A percentile compares a stretch with the other conserved stretches of the same genome.
Evolutionary conservation across 495 filamentous ascomycete genomes (phyloP).

Genomic region (Penicillium canescens): DNA sequence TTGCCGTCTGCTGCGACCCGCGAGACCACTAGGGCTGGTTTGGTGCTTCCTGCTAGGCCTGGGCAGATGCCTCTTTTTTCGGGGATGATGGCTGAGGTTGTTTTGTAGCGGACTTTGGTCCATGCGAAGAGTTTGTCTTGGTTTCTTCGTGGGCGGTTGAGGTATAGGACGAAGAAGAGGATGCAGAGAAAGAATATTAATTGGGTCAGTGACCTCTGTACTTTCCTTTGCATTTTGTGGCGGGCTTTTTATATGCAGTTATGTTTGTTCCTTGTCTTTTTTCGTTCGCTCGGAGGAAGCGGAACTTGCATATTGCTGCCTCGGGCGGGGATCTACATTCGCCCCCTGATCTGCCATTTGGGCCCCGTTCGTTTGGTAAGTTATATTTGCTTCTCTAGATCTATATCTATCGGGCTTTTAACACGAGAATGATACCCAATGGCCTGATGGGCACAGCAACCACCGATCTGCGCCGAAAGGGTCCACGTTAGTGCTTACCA

Average conservation of each 20-base stretch:
- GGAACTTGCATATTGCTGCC: not conserved
- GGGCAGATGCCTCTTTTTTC: conserved; percentile 34
- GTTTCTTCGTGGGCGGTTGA: conserved; percentile 30
- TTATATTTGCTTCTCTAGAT: too few relatives aligned
- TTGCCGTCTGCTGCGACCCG: conserved; percentile 36
- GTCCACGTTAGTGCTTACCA: too few relatives aligned
- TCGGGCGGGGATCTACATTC: not conserved
- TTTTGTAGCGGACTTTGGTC: conserved; percentile 38
- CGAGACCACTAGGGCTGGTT: conserved; percentile 41
- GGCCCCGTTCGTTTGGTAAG: too few relatives aligned
- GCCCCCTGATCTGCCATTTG: too few relatives aligned
- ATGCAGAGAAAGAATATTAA: conserved; percentile 29
- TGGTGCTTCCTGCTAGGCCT: conserved; percentile 28
- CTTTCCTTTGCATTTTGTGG: conserved; percentile 21
- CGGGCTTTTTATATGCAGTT: conserved; percentile 1
- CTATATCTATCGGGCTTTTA: too few relatives aligned
- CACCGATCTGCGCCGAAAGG: too few relatives aligned
- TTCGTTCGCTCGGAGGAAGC: not conserved
- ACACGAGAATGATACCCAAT: too few relatives aligned
- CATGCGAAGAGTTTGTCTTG: conserved; percentile 33
- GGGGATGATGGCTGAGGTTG: conserved; percentile 25
- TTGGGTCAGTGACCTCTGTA: conserved; percentile 27
- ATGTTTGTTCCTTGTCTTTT: not conserved
- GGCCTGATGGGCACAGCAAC: too few relatives aligned
- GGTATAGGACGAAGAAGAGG: conserved; percentile 32